phyloP scores from a whole-genome alignment of 106 monocot genomes.

The Chionographis japonica region DNA sequence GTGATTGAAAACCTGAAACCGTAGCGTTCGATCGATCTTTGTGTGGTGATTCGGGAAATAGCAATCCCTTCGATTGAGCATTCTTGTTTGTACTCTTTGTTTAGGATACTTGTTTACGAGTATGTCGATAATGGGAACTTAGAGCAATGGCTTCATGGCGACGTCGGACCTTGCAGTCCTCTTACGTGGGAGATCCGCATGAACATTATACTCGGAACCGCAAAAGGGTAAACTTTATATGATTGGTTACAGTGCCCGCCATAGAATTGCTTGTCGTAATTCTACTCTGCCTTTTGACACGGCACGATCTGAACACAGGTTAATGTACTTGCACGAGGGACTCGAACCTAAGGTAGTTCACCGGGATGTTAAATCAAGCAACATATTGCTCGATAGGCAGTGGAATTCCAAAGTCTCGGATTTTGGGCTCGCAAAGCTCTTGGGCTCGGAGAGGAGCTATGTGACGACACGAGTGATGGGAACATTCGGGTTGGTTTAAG shows the following conservation, averaged over 20 bases:
- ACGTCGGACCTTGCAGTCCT: conserved; percentile 59
- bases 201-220: conserved; percentile 78
- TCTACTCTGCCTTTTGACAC: no score
- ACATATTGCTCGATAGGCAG: conserved; percentile 14
- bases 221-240: conserved; percentile 56
- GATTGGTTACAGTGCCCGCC: no score
- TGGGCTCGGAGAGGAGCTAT: conserved; percentile 13
- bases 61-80: neutral
- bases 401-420: conserved; percentile 17
- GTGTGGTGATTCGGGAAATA: conserved; percentile 1
- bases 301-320: neutral
- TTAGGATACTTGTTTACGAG: conserved; percentile 91
- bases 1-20: neutral
- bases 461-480: conserved; percentile 17
- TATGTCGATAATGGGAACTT: conserved; percentile 92
- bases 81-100: neutral
- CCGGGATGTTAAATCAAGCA: conserved; percentile 21
- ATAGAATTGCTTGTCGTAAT: no score
- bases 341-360: conserved; percentile 20
- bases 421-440: conserved; percentile 21
- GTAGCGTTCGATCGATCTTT: no score
- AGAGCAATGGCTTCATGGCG: conserved; percentile 94
- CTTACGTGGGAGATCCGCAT: conserved; percentile 84
- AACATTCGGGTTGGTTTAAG: conserved; percentile 10
- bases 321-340: conserved; percentile 17